phyloP scores from a whole-genome alignment of 768 basidiomycete species.

The Trametes cinnabarina region DNA sequence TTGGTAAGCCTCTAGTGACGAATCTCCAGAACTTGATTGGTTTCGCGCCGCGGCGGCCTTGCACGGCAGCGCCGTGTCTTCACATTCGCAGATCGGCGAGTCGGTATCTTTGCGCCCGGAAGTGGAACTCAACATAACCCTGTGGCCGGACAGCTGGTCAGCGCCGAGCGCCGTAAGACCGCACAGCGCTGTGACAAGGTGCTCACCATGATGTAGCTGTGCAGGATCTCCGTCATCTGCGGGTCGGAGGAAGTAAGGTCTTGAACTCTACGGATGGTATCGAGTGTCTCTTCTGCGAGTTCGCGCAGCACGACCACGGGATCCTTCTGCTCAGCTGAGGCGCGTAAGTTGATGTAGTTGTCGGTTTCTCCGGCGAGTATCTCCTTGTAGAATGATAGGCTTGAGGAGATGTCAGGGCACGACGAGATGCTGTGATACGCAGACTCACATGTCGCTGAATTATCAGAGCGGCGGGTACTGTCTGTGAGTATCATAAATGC shows the following conservation, averaged over 20 bases:
- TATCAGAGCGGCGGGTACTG: not conserved
- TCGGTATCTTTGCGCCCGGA: not conserved
- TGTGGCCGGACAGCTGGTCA: not conserved
- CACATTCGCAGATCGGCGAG: not conserved
- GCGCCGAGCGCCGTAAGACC: too few species aligned
- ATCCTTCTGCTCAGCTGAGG: not conserved
- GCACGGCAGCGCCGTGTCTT: not conserved
- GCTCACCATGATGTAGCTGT: not conserved
- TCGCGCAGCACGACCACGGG: not conserved
- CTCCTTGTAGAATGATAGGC: slow-evolving; percentile 23
- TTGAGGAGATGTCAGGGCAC: not conserved
- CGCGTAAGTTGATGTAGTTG: slow-evolving; percentile 19
- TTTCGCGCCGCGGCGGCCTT: too few species aligned
- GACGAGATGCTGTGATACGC: not conserved
- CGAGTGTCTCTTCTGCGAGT: slow-evolving; percentile 11
- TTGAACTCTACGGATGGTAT: not conserved
- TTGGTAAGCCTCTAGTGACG: too few species aligned
- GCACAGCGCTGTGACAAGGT: not conserved
- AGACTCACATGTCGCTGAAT: slow-evolving; percentile 13
- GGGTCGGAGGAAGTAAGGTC: not conserved
- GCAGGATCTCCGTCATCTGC: not conserved
- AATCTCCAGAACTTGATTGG: too few species aligned
- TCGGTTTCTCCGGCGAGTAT: slow-evolving; percentile 13
- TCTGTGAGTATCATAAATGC: not conserved
- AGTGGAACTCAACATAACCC: slow-evolving; percentile 7